Evolutionary conservation across 1,284 basidiomycete genomes (phyloP), one percentile per base, ranked within the genome.

Genomic region (Paramarasmius palmivorus): DNA sequence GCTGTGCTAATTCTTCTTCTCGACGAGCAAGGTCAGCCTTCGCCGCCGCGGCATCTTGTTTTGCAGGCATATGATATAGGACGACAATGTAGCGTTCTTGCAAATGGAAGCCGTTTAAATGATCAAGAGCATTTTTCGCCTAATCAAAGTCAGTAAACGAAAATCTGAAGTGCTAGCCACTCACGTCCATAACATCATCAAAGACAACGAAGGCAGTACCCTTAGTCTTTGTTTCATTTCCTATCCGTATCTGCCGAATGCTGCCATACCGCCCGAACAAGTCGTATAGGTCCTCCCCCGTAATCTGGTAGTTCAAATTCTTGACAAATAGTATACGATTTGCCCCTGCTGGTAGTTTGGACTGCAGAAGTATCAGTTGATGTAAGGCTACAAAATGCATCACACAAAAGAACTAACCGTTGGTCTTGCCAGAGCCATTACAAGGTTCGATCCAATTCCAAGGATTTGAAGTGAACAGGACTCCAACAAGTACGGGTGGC

Each of bases 61-160:
- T 93, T 19, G 93, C 90, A 36, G 95, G 95, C 86, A 98, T 96
- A 68, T 99, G 96, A 66, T 97, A 98, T 25, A 99, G 76, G 14
- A 99, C 96, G 50, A 95, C 93, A 54, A 99, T 96, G 73, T 99
- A 99, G 32, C 97, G 87, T 71, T 98, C 96, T 76, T 97, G 94
- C 58, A 99, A 73, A 75, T 99, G 96, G 77, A 99, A 99, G 37
- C 96, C 97, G 65, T 99, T 99, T 66, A 99, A 72, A 70, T 97
- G 92, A 67, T 96, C 95, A 53, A 97, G 84, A 1, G 96, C 96
- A 65, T 95, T 95, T 73, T 98, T 98, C 15, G 93, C 93, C 88
- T 95, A 63, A 14, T 45, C 53, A 50, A 55, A 51, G 57, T 67
- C 45, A 65, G 58, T 58, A 19, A 40, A 40, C 32, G 22, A 48